Base-by-base conservation (phyloP, 2,329 filamentous ascomycete species). In the Fusarium chlamydosporum region DNA sequence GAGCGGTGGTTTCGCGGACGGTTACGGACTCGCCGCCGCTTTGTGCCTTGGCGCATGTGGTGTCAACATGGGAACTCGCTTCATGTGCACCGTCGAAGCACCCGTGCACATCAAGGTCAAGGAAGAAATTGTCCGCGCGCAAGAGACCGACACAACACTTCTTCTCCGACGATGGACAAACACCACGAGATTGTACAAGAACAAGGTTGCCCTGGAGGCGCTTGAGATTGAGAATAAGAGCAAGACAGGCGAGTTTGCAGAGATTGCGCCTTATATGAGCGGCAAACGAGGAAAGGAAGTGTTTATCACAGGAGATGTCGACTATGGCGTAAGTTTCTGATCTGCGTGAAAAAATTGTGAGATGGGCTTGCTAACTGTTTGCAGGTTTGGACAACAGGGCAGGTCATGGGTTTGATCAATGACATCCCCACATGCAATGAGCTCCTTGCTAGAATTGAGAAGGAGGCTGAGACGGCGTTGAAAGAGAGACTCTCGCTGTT, bases 21-120 rank as follows among this genome's bases (percentile, higher is more conserved):
- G 96, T 1, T 89, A 97, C 75, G 96, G 96, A 6, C 86, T 99
- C 20, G 96, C 96, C 1, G 96, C 95, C 3, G 96, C 96, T 9
- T 84, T 99, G 72, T 91, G 91, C 40, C 86, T 99, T 13, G 96
- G 96, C 35, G 96, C 96, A 0, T 92, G 93, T 78, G 96, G 96
- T 67, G 90, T 98, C 82, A 99, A 99, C 82, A 99, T 99, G 96
- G 96, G 96, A 60, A 99, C 96, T 11, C 86, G 96, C 41, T 99
- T 98, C 84, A 96, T 99, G 92, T 95, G 92, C 83, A 98, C 96
- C 1, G 85, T 95, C 43, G 96, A 98, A 81, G 90, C 94, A 16
- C 96, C 96, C 1, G 92, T 99, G 68, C 96, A 99, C 82, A 79
- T 88, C 48, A 97, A 97, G 72, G 93, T 99, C 83, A 99, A 99